These are phyloP conservation scores for Fusarium abutilonis DNA, from an alignment of 2,329 filamentous ascomycete species.

Conservation along the genomic window DNA sequence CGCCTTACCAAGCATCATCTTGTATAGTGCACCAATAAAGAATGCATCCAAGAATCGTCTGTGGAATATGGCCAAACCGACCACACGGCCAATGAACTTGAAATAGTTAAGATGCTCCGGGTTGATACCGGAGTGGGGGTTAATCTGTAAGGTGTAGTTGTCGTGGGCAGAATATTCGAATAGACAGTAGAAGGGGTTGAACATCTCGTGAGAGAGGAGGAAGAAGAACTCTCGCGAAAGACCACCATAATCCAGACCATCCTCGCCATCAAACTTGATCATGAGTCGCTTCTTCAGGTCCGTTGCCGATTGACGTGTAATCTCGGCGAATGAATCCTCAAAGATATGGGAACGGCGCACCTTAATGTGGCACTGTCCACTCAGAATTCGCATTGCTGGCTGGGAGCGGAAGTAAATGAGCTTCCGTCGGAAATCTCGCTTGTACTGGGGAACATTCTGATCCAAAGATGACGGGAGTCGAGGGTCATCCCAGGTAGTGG, in stretches of 20 bases:
- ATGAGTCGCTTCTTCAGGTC: constrained; percentile 98
- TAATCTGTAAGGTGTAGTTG: constrained; percentile 99
- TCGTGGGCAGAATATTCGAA: constrained; percentile 99
- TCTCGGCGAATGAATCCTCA: constrained; percentile 98
- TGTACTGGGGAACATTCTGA: constrained; percentile 98
- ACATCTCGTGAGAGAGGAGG: constrained; percentile 99
- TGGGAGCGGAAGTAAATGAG: constrained; percentile 99
- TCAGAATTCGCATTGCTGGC: constrained; percentile 92
- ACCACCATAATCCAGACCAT: constrained; percentile 97
- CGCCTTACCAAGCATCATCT: constrained; percentile 97
- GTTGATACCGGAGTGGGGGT: constrained; percentile 98
- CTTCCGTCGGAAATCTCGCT: constrained; percentile 97
- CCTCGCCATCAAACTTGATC: constrained; percentile 99
- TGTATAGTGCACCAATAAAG: constrained; percentile 99
- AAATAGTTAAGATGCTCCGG: constrained; percentile 99
- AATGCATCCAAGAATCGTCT: constrained; percentile 97
- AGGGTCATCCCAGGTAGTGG: constrained; percentile 98
- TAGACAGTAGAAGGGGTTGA: constrained; percentile 99
- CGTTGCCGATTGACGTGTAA: constrained; percentile 93
- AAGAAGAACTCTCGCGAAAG: constrained; percentile 99
- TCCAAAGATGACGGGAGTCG: constrained; percentile 94
- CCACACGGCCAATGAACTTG: constrained; percentile 98
- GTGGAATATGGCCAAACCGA: constrained; percentile 97
- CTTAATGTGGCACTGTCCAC: constrained; percentile 98
- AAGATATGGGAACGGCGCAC: constrained; percentile 97